phyloP scores from a whole-genome alignment of 208 protist genomes.

The Leishmania tarentolae region DNA sequence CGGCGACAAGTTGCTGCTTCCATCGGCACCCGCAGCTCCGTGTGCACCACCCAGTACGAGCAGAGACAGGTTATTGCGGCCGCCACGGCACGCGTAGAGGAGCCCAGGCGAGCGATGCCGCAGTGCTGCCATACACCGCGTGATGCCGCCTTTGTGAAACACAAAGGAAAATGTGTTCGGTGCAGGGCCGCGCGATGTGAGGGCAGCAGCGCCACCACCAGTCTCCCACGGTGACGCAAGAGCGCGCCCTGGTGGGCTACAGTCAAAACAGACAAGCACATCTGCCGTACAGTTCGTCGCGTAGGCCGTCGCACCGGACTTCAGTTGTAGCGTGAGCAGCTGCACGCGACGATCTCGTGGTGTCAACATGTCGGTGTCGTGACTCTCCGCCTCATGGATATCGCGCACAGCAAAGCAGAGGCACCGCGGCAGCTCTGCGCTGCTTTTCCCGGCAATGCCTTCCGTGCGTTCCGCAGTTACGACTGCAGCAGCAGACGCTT shows the following conservation, averaged over 20 bases:
- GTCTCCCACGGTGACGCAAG: not conserved
- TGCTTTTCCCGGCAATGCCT: not conserved
- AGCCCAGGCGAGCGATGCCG: constrained; percentile 19
- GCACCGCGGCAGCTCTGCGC: constrained; percentile 2
- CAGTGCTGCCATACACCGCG: constrained; percentile 35
- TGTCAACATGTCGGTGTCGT: constrained; percentile 30
- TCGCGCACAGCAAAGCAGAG: constrained; percentile 34
- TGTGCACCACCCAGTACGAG: not conserved
- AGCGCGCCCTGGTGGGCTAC: not conserved
- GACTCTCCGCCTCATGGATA: constrained; percentile 23
- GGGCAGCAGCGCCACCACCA: not conserved
- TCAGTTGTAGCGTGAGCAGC: constrained; percentile 27
- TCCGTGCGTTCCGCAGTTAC: not conserved
- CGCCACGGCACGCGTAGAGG: not conserved
- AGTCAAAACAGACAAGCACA: not conserved
- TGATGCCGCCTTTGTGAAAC: constrained; percentile 44
- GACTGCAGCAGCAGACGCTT: not conserved
- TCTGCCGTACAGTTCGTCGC: constrained; percentile 9
- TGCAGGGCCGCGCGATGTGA: not conserved
- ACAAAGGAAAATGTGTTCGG: constrained; percentile 21
- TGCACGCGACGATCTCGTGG: constrained; percentile 42
- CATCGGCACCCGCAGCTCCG: not conserved
- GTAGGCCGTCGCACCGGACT: constrained; percentile 20
- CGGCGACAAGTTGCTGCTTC: not conserved
- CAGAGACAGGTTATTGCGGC: constrained; percentile 11